Conservation (phyloP, 441 rosid species). For the Bruguiera hainesii region DNA sequence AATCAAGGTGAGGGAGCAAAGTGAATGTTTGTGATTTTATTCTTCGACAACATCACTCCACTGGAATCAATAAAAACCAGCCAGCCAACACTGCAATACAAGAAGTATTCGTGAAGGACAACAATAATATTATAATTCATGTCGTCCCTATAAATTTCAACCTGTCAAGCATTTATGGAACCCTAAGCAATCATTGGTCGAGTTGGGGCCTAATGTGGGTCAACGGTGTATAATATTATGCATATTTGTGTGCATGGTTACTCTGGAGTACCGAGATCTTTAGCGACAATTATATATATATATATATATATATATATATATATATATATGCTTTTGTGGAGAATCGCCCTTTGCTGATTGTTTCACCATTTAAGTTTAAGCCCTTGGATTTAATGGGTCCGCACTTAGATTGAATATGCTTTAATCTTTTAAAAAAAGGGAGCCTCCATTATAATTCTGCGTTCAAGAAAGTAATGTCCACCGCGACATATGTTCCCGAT, state of each 20-base stretch:
- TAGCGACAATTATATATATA: neutral
- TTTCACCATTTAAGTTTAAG: no score
- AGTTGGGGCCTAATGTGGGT: neutral
- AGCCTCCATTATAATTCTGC: no score
- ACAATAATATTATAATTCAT: no score
- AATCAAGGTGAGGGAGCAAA: neutral
- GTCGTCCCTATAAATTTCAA: neutral
- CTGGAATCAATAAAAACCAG: neutral
- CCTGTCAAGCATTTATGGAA: neutral
- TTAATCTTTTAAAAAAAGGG: no score
- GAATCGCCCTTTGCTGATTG: no score
- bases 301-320: no score
- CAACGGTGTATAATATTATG: neutral
- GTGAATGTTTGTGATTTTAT: constrained; percentile 1
- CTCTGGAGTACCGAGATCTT: neutral
- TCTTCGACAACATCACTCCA: neutral
- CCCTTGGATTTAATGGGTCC: no score
- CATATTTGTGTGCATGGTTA: neutral
- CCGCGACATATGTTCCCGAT: no score
- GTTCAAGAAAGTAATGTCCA: no score
- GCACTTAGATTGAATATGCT: no score
- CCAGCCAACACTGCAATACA: no score
- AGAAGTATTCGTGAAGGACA: neutral
- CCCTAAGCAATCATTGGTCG: neutral
- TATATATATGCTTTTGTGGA: no score